Conservation (phyloP, 2,329 filamentous ascomycete genomes). For the Diaporthe australafricana region DNA sequence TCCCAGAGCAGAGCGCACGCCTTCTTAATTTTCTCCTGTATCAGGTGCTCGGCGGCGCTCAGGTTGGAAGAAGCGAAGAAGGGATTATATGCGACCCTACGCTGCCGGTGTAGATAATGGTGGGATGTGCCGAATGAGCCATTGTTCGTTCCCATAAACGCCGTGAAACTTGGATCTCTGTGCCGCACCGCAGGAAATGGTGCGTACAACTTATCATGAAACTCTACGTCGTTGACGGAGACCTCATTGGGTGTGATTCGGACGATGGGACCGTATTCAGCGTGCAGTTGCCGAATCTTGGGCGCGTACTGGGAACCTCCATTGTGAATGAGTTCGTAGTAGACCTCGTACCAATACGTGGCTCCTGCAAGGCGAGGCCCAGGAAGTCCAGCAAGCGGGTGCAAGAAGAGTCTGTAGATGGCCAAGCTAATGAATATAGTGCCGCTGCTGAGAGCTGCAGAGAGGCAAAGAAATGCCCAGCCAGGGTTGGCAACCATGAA, state of each 20-base stretch:
- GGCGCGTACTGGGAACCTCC: conserved; percentile 25
- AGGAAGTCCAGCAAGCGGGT: conserved; percentile 47
- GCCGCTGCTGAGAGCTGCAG: not conserved
- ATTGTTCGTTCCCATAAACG: not conserved
- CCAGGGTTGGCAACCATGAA: not conserved
- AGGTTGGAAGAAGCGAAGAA: not conserved
- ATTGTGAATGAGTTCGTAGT: conserved; percentile 46
- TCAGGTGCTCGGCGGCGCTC: not conserved
- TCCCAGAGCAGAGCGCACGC: not conserved
- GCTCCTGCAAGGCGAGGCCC: conserved; percentile 48
- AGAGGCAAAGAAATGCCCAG: not conserved
- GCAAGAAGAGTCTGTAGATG: conserved; percentile 38
- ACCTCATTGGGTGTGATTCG: conserved; percentile 3
- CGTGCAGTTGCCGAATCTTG: not conserved
- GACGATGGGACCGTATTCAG: not conserved
- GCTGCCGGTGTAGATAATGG: not conserved
- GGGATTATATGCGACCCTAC: not conserved
- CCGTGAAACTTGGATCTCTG: conserved; percentile 6
- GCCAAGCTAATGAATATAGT: not conserved
- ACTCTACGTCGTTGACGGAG: not conserved
- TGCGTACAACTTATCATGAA: conserved; percentile 8
- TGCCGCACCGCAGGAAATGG: not conserved
- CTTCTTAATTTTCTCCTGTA: not conserved
- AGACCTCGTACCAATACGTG: conserved; percentile 47
- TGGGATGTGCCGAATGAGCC: not conserved